phyloP scores from a whole-genome alignment of 2,329 filamentous ascomycete species.

The Shiraia sp. region DNA sequence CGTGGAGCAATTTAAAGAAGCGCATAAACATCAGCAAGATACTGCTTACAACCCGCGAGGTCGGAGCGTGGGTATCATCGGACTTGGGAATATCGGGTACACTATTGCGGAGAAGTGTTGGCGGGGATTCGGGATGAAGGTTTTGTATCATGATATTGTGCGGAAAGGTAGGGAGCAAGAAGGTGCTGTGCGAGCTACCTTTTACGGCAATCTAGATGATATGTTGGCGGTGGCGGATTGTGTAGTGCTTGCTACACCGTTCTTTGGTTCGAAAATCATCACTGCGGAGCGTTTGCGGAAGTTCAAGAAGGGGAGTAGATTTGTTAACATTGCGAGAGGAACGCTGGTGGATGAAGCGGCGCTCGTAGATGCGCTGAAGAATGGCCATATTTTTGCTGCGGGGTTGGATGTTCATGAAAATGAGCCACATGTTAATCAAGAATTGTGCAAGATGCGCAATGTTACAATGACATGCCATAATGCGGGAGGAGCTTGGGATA shows the following conservation, averaged over 20 bases:
- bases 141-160: conserved; percentile 36
- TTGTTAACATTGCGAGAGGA: conserved; percentile 45
- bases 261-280: conserved; percentile 21
- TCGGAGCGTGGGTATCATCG: conserved; percentile 38
- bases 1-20: conserved; percentile 8
- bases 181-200: conserved; percentile 22
- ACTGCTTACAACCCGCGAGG: conserved; percentile 25
- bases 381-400: conserved; percentile 36
- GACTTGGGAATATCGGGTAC: conserved; percentile 42
- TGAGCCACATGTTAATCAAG: conserved; percentile 38
- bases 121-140: conserved; percentile 37
- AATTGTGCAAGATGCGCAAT: conserved; percentile 35
- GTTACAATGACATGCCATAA: conserved; percentile 59
- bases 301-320: conserved; percentile 29
- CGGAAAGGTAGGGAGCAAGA: conserved; percentile 14
- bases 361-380: conserved; percentile 39
- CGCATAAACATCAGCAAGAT: conserved; percentile 13
- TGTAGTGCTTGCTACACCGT: conserved; percentile 41
- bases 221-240: conserved; percentile 34
- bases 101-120: conserved; percentile 33
- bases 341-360: conserved; percentile 42
- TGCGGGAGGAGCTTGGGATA: conserved; percentile 63
- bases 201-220: conserved; percentile 30
- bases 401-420: conserved; percentile 44
- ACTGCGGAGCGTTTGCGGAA: conserved; percentile 12